These are phyloP conservation scores for Kwoniella heveanensis DNA, from an alignment of 768 basidiomycete species.

Conservation along the genomic window DNA sequence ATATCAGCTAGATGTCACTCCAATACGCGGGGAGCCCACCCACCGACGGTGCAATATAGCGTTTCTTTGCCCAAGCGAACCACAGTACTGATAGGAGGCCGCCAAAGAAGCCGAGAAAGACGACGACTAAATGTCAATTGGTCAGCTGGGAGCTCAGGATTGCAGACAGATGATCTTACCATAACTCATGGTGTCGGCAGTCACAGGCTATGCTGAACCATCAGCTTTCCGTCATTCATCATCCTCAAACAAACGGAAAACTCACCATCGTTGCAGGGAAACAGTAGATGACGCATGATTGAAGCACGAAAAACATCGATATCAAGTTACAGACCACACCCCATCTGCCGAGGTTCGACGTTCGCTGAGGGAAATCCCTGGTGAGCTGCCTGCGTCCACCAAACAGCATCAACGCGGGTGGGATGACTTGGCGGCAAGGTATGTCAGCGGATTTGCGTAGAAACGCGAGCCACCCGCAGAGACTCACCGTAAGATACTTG, in stretches of 20 bases:
- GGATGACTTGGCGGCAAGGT: too few species aligned
- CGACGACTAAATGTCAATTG: too few species aligned
- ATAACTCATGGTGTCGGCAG: constrained; percentile 22
- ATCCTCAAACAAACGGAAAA: too few species aligned
- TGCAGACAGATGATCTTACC: too few species aligned
- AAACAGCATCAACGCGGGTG: constrained; percentile 19
- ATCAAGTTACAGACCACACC: constrained; percentile 29
- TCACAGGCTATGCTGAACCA: constrained; percentile 13
- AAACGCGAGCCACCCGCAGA: not conserved
- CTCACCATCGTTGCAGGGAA: constrained; percentile 29
- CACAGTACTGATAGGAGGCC: constrained; percentile 6
- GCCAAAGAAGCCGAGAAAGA: constrained; percentile 16
- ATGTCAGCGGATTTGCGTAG: too few species aligned
- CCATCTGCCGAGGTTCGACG: constrained; percentile 23
- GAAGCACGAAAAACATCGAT: constrained; percentile 25
- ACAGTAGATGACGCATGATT: constrained; percentile 26
- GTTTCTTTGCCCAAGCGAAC: constrained; percentile 14
- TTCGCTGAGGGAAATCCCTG: constrained; percentile 1
- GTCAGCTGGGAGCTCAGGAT: too few species aligned
- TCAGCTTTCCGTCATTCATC: not conserved
- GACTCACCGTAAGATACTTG: constrained; percentile 22
- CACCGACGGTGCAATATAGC: too few species aligned
- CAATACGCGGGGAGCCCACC: too few species aligned
- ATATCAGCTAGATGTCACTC: too few species aligned
- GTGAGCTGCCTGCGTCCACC: constrained; percentile 27